Conservation (phyloP, 1,284 basidiomycete genomes). For the Ganoderma lingzhi region DNA sequence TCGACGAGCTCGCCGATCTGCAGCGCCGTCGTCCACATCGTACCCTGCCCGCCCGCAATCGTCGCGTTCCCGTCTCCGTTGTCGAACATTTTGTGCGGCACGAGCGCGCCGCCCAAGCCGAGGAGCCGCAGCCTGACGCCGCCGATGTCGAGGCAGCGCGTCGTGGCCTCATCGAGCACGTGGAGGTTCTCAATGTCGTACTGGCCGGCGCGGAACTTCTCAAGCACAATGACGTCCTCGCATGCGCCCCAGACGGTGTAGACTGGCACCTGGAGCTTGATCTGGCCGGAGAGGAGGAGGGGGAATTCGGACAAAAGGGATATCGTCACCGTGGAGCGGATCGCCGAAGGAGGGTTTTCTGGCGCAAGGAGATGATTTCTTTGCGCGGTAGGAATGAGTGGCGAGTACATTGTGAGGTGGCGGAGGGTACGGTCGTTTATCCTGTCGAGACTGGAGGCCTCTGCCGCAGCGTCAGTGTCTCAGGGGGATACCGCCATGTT, state of each 20-base stretch:
- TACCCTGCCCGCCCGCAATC: conserved; percentile 97
- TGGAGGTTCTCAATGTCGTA: conserved; percentile 90
- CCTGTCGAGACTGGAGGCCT: conserved; percentile 82
- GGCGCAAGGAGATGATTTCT: conserved; percentile 81
- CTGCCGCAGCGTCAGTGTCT: conserved; percentile 47
- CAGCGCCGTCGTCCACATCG: conserved; percentile 98
- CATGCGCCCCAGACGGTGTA: conserved; percentile 98
- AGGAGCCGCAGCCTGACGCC: conserved; percentile 94
- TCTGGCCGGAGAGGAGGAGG: conserved; percentile 86
- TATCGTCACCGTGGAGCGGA: conserved; percentile 74
- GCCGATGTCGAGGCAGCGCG: conserved; percentile 89
- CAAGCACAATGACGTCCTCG: conserved; percentile 93
- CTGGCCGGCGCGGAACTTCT: conserved; percentile 88
- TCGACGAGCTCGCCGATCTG: conserved; percentile 99
- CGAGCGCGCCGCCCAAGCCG: conserved; percentile 95
- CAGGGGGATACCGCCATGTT: not conserved
- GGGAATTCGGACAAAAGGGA: conserved; percentile 94
- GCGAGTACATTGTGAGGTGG: conserved; percentile 97
- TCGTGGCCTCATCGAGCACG: conserved; percentile 94
- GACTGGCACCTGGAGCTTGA: conserved; percentile 91
- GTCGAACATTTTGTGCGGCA: conserved; percentile 97
- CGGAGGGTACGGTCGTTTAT: conserved; percentile 96
- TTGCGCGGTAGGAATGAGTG: conserved; percentile 88
- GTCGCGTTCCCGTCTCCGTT: conserved; percentile 95
- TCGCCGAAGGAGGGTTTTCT: conserved; percentile 66